Evolutionary conservation across 1,284 basidiomycete genomes (phyloP), one percentile per base, ranked within the genome.

Genomic region (Trichosporon faecale): DNA sequence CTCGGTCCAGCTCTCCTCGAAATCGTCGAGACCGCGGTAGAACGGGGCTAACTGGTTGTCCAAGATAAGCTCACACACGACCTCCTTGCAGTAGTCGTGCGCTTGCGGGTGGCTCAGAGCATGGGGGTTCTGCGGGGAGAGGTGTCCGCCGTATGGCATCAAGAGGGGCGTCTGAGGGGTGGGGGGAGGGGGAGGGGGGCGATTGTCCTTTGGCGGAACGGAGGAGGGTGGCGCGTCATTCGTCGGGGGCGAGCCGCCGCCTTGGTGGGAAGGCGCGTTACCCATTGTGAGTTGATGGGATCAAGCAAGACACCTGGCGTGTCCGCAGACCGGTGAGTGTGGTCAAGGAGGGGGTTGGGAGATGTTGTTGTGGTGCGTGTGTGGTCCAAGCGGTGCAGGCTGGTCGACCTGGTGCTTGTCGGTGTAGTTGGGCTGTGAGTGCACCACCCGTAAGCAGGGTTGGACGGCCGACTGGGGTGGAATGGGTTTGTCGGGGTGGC

Each of bases 21-120:
- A 98, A 74, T 98, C 96, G 78, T 98, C 95, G 33, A 97, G 86
- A 3, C 95, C 95, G 60, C 93, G 88, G 84, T 98, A 99, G 85
- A 98, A 98, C 0, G 97, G 97, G 0, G 95, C 94, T 29, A 99
- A 88, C 78, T 89, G 90, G 79, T 94, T 90, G 73, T 92, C 90
- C 76, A 91, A 86, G 82, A 99, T 95, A 79, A 94, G 88, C 79
- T 91, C 89, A 66, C 91, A 90, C 71, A 97, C 95, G 71, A 93
- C 85, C 70, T 88, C 83, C 77, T 96, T 92, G 80, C 93, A 92
- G 90, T 95, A 99, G 84, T 98, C 95, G 79, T 89, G 88, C 46
- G 88, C 85, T 63, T 81, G 82, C 4, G 79, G 80, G 27, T 81
- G 79, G 31, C 80, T 77, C 52, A 92, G 92, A 12, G 92, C 91